These are phyloP conservation scores for Amorphotheca resinae DNA, from an alignment of 495 filamentous ascomycete species.

Conservation along the genomic window DNA sequence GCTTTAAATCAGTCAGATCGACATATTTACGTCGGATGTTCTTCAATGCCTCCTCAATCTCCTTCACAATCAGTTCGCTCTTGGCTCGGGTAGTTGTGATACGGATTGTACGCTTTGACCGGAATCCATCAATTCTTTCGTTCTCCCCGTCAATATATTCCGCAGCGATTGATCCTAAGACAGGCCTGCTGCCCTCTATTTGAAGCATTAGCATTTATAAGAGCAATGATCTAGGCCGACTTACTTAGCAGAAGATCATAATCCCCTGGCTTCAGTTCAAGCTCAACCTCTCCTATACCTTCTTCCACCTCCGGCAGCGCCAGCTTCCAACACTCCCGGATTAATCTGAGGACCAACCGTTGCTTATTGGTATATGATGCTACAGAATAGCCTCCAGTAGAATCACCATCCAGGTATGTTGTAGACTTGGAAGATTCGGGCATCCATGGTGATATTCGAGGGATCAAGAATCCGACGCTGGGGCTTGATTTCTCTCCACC, in stretches of 20 bases:
- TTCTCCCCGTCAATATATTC: constrained; percentile 3
- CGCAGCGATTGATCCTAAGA: constrained; percentile 1
- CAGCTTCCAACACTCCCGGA: constrained; percentile 18
- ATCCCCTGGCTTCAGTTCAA: constrained; percentile 11
- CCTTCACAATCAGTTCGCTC: constrained; percentile 2
- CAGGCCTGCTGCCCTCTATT: constrained; percentile 2
- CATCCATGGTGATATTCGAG: constrained; percentile 26
- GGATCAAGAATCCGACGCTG: constrained; percentile 8
- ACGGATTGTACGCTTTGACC: constrained; percentile 8
- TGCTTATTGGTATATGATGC: constrained; percentile 19
- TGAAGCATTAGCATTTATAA: not conserved
- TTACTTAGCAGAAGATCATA: constrained; percentile 15
- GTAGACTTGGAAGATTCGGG: constrained; percentile 24
- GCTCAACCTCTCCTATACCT: constrained; percentile 17
- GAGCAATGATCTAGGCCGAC: not conserved
- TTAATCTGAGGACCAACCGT: constrained; percentile 9
- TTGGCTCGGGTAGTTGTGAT: constrained; percentile 13
- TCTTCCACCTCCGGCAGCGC: constrained; percentile 13
- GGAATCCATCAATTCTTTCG: constrained; percentile 15
- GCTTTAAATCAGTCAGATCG: constrained; percentile 10
- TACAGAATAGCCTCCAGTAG: constrained; percentile 16
- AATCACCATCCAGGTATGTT: constrained; percentile 12
- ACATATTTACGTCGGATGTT: constrained; percentile 2
- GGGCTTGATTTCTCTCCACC: constrained; percentile 10
- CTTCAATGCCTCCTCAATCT: constrained; percentile 4